A percentile compares a stretch with the other conserved stretches of the same genome.
phyloP scores from a whole-genome alignment of 495 filamentous ascomycete genomes.

The Penicillium cosmopolitanum region DNA sequence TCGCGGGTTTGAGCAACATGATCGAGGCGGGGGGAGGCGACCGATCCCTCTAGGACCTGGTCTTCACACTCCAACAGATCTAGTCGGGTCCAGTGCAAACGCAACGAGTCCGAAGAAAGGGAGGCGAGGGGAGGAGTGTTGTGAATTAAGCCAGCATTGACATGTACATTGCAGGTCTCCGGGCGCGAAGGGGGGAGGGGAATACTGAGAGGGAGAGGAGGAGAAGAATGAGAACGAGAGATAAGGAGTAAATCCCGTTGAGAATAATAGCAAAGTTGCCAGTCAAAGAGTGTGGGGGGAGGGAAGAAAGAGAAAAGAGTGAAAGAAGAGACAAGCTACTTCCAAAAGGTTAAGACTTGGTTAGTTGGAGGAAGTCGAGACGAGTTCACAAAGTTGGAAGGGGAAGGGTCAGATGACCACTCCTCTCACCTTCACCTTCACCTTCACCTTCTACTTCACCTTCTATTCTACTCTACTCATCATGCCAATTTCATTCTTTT shows the following conservation, averaged over 20 bases:
- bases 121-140: constrained; percentile 2
- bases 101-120: background rate
- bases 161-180: constrained; percentile 24
- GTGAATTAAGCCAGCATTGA: constrained; percentile 20
- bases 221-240: background rate
- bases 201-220: background rate
- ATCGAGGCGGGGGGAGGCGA: constrained; percentile 24
- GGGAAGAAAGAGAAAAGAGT: constrained; percentile 10
- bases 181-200: constrained; percentile 8
- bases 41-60: constrained; percentile 15
- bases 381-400: background rate
- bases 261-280: background rate
- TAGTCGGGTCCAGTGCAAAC: constrained; percentile 16
- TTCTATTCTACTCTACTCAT: background rate
- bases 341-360: constrained; percentile 1
- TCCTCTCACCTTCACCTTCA: background rate
- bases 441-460: background rate
- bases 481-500: background rate
- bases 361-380: constrained; percentile 14
- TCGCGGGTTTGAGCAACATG: constrained; percentile 84
- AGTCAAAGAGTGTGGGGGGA: background rate
- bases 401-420: background rate
- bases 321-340: constrained; percentile 21
- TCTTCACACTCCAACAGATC: constrained; percentile 16
- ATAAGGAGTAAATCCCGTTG: background rate